These are phyloP conservation scores for Elaphomyces granulatus DNA, from an alignment of 495 filamentous ascomycete genomes.

Conservation along the genomic window DNA sequence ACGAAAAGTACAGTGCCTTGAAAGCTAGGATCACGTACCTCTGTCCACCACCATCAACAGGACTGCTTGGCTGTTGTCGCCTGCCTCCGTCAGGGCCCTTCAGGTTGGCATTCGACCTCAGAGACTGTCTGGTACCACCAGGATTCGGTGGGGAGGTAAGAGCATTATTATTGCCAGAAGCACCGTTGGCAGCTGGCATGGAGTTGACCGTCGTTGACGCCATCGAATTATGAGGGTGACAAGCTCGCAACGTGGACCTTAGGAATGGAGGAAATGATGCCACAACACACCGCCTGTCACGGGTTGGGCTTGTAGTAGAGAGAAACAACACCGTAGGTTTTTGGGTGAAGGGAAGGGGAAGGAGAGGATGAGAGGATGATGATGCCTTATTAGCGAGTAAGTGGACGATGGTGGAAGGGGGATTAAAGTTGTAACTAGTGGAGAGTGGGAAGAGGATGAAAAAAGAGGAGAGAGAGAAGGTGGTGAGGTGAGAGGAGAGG, in stretches of 20 bases:
- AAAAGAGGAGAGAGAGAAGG: too few relatives aligned
- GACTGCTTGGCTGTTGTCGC: conserved; percentile 39
- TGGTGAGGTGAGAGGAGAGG: too few relatives aligned
- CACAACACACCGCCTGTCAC: conserved; percentile 33
- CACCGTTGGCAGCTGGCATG: conserved; percentile 30
- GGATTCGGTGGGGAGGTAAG: conserved; percentile 23
- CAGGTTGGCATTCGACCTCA: conserved; percentile 36
- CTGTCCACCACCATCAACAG: conserved; percentile 37
- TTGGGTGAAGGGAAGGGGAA: too few relatives aligned
- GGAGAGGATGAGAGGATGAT: too few relatives aligned
- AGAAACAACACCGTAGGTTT: too few relatives aligned
- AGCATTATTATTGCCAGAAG: conserved; percentile 34
- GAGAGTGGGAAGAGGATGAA: too few relatives aligned
- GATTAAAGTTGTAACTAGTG: too few relatives aligned
- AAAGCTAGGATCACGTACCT: conserved; percentile 31
- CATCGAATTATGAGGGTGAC: conserved; percentile 32
- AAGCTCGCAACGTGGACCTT: conserved; percentile 30
- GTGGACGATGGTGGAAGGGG: too few relatives aligned
- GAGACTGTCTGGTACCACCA: conserved; percentile 25
- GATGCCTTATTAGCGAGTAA: too few relatives aligned
- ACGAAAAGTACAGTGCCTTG: conserved; percentile 6
- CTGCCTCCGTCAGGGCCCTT: conserved; percentile 39
- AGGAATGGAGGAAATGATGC: conserved; percentile 9
- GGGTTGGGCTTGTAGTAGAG: too few relatives aligned
- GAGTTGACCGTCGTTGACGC: conserved; percentile 36